Evolutionary conservation across 2,329 filamentous ascomycete genomes (phyloP), one percentile per base, ranked within the genome.

Genomic region (Trematosphaeria pertusa): DNA sequence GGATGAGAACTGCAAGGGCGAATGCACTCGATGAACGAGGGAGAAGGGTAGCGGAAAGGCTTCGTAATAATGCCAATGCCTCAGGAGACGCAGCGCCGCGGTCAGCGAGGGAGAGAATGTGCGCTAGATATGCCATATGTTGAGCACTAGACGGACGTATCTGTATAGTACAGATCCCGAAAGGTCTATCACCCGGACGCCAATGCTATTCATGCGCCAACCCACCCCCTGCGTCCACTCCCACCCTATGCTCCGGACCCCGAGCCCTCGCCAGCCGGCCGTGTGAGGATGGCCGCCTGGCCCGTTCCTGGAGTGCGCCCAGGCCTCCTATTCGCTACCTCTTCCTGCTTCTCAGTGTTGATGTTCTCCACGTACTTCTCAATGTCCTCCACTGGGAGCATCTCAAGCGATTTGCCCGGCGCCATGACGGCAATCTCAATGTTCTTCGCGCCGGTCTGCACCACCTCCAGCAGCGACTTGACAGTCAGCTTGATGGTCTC

Each of bases 361-460:
- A 99, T 99, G 75, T 86, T 94, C 86, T 97, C 97, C 69, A 99
- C 95, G 69, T 96, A 97, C 62, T 85, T 84, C 81, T 99, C 94
- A 67, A 99, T 99, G 67, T 96, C 90, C 73, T 97, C 93, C 22
- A 93, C 88, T 2, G 91, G 90, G 61, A 99, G 83, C 86, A 96
- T 92, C 80, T 97, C 92, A 55, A 99, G 85, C 12, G 82, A 75
- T 80, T 96, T 91, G 41, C 91, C 92, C 5, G 94, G 92, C 6
- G 91, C 89, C 91, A 97, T 97, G 70, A 99, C 87, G 48, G 95
- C 94, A 68, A 99, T 97, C 79, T 99, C 94, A 67, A 99, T 99
- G 77, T 99, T 99, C 86, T 99, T 99, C 42, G 94, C 94, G 55
- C 94, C 94, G 2, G 94, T 99, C 78, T 99, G 94, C 53, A 99